Conservation (phyloP, 2,329 filamentous ascomycete species). For the Aureobasidium musti region DNA sequence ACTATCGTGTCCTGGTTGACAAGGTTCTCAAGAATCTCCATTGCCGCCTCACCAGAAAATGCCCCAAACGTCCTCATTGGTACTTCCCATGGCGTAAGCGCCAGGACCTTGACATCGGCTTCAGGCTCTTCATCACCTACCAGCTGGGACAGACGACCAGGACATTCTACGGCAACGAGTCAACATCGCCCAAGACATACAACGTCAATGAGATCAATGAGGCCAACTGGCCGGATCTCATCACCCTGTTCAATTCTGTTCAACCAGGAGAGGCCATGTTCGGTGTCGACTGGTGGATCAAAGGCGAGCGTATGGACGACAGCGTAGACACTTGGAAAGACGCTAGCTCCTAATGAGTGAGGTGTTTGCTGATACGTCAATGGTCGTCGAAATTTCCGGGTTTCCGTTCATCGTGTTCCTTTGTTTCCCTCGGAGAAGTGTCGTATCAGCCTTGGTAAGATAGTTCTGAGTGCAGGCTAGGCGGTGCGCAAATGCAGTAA, state of each 20-base stretch:
- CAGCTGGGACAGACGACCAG: background rate
- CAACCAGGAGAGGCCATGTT: background rate
- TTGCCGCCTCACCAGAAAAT: background rate
- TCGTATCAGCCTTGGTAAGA: background rate
- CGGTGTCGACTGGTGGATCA: conserved; percentile 17
- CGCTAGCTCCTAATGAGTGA: background rate
- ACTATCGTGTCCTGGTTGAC: background rate
- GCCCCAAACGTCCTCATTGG: background rate
- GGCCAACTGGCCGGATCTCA: background rate
- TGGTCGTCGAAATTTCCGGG: background rate
- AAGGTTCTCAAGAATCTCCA: conserved; percentile 11
- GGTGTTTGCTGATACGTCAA: background rate
- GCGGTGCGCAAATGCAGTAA: background rate
- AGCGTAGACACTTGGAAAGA: background rate
- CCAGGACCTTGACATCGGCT: background rate
- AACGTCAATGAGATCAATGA: conserved; percentile 12
- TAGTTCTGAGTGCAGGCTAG: background rate
- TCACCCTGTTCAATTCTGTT: background rate
- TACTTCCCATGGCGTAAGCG: conserved; percentile 6
- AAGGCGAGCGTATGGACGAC: background rate
- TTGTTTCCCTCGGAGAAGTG: background rate
- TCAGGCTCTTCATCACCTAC: conserved; percentile 15
- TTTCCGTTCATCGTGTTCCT: background rate
- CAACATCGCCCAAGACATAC: background rate
- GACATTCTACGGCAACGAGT: background rate